These are phyloP conservation scores for Piromyces finnis DNA, from an alignment of 192 early-diverging fungal genomes.

Conservation along the genomic window DNA sequence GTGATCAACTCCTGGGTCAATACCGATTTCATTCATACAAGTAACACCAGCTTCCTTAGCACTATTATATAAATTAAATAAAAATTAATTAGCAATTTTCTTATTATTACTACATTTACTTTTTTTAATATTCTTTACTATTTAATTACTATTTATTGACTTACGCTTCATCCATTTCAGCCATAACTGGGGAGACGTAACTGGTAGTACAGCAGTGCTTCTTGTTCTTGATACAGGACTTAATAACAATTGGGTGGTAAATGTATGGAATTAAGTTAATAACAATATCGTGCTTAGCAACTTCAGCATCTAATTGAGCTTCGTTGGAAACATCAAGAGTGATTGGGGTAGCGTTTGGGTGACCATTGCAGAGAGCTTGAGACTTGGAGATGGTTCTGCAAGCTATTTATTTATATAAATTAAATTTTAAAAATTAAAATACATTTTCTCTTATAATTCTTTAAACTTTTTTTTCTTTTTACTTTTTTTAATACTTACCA, in stretches of 20 bases:
- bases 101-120: too few species aligned
- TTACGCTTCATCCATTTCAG: conserved; percentile 65
- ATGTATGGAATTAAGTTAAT: conserved; percentile 86
- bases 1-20: conserved; percentile 98
- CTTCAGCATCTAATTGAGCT: conserved; percentile 43
- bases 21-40: conserved; percentile 94
- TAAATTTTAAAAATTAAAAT: background rate
- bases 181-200: conserved; percentile 92
- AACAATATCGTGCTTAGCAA: conserved; percentile 73
- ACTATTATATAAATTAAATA: conserved; percentile 9
- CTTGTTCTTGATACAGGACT: conserved; percentile 73
- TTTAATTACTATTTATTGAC: conserved; percentile 1
- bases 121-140: too few species aligned
- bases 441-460: background rate
- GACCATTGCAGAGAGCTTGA: conserved; percentile 7
- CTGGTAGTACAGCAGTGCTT: conserved; percentile 92
- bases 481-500: conserved; percentile 20
- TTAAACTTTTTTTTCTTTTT: too few species aligned
- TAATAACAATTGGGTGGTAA: conserved; percentile 73
- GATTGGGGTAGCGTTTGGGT: conserved; percentile 38
- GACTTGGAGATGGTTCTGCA: conserved; percentile 24
- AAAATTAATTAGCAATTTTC: too few species aligned
- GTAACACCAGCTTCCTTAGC: conserved; percentile 73
- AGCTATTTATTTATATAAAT: conserved; percentile 12
- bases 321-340: conserved; percentile 68